These are phyloP conservation scores for Willaertia magna DNA, from an alignment of 208 protist genomes.

Conservation along the genomic window DNA sequence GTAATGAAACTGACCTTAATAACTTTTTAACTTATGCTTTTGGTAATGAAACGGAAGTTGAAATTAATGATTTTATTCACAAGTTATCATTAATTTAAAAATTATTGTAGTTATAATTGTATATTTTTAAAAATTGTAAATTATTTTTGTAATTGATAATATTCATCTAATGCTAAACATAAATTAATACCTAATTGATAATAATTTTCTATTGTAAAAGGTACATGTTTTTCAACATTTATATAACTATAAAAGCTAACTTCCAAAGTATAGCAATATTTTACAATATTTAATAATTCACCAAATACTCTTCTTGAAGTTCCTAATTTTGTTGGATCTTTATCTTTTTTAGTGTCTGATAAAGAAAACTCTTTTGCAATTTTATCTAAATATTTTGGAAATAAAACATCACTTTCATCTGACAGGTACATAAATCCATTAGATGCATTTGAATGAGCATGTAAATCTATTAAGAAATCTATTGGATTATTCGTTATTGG, in stretches of 20 bases:
- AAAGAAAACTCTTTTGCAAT: constrained; percentile 18
- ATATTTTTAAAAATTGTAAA: background rate
- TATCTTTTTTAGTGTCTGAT: constrained; percentile 10
- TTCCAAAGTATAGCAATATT: constrained; percentile 12
- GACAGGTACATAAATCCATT: constrained; percentile 43
- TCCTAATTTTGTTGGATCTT: constrained; percentile 24
- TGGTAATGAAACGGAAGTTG: too few species aligned
- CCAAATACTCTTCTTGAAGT: constrained; percentile 7
- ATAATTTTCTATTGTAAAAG: constrained; percentile 7
- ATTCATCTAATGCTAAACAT: constrained; percentile 21
- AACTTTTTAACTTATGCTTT: too few species aligned
- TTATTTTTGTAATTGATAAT: constrained; percentile 23
- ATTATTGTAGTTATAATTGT: too few species aligned
- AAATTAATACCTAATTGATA: constrained; percentile 15
- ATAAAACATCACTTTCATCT: constrained; percentile 14
- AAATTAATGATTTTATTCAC: too few species aligned
- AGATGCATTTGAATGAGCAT: constrained; percentile 36
- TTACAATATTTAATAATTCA: background rate
- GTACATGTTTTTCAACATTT: background rate
- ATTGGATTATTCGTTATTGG: constrained; percentile 20
- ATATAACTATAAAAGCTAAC: constrained; percentile 3
- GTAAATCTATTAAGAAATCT: constrained; percentile 40
- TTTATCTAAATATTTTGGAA: constrained; percentile 17
- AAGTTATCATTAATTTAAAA: too few species aligned
- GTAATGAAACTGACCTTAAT: too few species aligned